Conservation (phyloP, 148 eudicot species). For the Persicaria maculosa region DNA sequence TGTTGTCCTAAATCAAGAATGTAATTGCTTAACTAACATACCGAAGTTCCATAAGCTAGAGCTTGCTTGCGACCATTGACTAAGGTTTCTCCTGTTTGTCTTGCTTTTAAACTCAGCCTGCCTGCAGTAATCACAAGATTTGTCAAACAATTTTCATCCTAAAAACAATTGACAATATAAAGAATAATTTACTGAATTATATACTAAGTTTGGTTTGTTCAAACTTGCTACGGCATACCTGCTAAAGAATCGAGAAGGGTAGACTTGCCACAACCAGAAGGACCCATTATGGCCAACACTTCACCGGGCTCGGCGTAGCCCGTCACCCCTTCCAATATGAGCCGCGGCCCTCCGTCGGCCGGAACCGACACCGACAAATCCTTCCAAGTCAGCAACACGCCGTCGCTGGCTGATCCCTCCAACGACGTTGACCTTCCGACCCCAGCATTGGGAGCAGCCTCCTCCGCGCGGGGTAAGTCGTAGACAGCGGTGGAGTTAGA, state of each 20-base stretch:
- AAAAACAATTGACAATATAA: too few relatives aligned
- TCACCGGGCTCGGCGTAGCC: conserved; percentile 39
- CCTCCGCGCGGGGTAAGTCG: background rate
- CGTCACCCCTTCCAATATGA: background rate
- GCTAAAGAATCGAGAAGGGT: conserved; percentile 51
- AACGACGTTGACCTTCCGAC: background rate
- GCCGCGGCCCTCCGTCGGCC: background rate
- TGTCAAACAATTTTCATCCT: too few relatives aligned
- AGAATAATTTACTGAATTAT: too few relatives aligned
- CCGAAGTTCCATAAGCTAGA: conserved; percentile 64
- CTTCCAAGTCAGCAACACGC: conserved; percentile 39
- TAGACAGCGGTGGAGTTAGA: background rate
- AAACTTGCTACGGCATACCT: conserved; percentile 20
- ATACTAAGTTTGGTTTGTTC: too few relatives aligned
- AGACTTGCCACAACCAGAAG: conserved; percentile 55
- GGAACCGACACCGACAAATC: conserved; percentile 34
- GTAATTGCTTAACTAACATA: background rate
- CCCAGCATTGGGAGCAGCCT: background rate
- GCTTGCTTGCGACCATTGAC: conserved; percentile 39
- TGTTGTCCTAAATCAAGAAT: background rate
- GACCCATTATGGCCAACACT: conserved; percentile 56
- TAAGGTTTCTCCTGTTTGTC: conserved; percentile 40
- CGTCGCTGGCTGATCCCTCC: background rate
- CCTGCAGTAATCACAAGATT: conserved; percentile 19
- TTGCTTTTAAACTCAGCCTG: conserved; percentile 31